These are phyloP conservation scores for Terana coerulea DNA, from an alignment of 768 basidiomycete genomes.

Conservation along the genomic window DNA sequence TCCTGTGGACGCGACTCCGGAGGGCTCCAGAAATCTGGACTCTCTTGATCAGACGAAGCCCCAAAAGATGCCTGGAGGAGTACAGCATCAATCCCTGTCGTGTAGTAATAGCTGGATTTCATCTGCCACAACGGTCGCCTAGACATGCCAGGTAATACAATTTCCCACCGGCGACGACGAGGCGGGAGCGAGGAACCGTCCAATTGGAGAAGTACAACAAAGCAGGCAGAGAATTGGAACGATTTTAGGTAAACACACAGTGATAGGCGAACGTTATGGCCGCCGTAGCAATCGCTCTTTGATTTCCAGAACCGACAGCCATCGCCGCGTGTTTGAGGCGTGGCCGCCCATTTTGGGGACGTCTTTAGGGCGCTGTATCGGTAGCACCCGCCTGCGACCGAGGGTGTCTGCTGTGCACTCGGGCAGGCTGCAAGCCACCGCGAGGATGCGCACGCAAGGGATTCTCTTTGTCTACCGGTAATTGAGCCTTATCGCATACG, in stretches of 20 bases:
- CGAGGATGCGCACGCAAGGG: neutral
- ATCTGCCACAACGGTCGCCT: constrained; percentile 16
- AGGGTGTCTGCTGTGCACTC: neutral
- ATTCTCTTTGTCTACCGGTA: neutral
- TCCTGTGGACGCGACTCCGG: neutral
- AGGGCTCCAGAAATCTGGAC: constrained; percentile 5
- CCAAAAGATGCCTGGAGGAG: constrained; percentile 8
- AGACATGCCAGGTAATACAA: constrained; percentile 14
- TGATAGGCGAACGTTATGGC: constrained; percentile 26
- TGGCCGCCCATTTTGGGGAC: constrained; percentile 31
- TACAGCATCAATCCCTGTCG: constrained; percentile 1
- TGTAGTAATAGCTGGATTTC: neutral
- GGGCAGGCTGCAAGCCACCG: neutral
- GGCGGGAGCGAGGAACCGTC: constrained; percentile 5
- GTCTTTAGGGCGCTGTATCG: constrained; percentile 14
- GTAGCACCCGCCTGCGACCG: neutral
- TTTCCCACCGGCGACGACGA: constrained; percentile 6
- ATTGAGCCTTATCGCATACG: constrained; percentile 3
- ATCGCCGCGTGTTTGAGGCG: constrained; percentile 31
- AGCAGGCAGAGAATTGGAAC: constrained; percentile 17
- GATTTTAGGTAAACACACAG: constrained; percentile 26
- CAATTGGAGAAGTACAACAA: constrained; percentile 16
- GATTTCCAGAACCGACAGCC: constrained; percentile 23
- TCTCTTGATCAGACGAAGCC: constrained; percentile 4
- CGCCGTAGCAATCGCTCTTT: constrained; percentile 18